Conservation (phyloP, 225 moss, liverwort and hornwort species). For the Ulota crispa region DNA sequence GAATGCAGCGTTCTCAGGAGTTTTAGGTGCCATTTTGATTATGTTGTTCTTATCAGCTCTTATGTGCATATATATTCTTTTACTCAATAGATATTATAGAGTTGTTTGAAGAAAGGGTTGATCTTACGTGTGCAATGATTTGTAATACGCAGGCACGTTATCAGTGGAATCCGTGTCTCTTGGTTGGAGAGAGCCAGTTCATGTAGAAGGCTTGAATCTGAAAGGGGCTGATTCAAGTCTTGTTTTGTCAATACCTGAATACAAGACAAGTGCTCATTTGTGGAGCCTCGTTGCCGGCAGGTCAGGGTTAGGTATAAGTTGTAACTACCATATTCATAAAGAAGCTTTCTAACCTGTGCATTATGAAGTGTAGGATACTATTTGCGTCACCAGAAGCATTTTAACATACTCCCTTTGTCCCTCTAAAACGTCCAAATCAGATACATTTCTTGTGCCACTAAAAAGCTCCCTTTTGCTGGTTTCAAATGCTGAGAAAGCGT, state of each 20-base stretch:
- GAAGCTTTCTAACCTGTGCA: neutral
- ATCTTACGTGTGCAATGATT: neutral
- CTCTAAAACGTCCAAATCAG: no score
- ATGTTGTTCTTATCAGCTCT: neutral
- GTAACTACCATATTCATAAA: neutral
- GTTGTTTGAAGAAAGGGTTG: neutral
- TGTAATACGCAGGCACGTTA: slow-evolving; percentile 47
- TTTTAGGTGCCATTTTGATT: slow-evolving; percentile 1
- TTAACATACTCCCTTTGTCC: neutral
- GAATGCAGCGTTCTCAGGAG: neutral
- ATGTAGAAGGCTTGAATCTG: slow-evolving; percentile 52
- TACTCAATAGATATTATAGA: neutral
- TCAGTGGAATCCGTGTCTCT: slow-evolving; percentile 66
- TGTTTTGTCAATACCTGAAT: slow-evolving; percentile 54
- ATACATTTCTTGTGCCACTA: no score
- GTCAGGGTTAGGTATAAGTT: slow-evolving; percentile 70
- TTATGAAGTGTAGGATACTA: neutral
- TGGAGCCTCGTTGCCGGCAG: slow-evolving; percentile 72
- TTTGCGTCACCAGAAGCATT: neutral
- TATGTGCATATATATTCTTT: neutral
- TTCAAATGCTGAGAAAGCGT: no score
- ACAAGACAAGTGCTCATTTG: slow-evolving; percentile 64
- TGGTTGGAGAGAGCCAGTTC: slow-evolving; percentile 67
- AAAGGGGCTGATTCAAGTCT: slow-evolving; percentile 56
- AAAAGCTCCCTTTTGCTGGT: no score